Conservation (phyloP, 768 basidiomycete genomes). For the Chalciporus sphaerocephalus region DNA sequence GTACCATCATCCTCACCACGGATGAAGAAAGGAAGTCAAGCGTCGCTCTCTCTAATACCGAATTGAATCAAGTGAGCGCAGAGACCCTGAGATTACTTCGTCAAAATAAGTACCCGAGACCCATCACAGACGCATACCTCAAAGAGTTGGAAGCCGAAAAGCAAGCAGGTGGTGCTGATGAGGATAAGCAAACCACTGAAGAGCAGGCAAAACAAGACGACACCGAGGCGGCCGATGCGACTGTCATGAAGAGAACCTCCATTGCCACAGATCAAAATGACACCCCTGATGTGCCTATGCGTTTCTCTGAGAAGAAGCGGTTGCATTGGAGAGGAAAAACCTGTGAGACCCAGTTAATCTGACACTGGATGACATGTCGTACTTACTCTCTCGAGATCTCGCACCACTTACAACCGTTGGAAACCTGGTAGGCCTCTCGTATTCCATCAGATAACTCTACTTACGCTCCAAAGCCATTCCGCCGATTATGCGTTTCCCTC, state of each 20-base stretch:
- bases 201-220: constrained; percentile 9
- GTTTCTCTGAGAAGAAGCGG: constrained; percentile 81
- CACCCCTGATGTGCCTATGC: constrained; percentile 62
- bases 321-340: constrained; percentile 84
- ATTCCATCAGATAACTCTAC: background rate
- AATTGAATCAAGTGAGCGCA: constrained; percentile 65
- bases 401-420: constrained; percentile 93
- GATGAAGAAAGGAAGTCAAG: constrained; percentile 59
- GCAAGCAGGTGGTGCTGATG: constrained; percentile 8
- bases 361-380: constrained; percentile 26
- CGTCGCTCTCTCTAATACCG: constrained; percentile 45
- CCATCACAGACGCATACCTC: constrained; percentile 60
- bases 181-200: constrained; percentile 7
- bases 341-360: constrained; percentile 45
- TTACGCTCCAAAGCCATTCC: constrained; percentile 65
- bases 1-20: constrained; percentile 39
- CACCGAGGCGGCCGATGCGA: constrained; percentile 6
- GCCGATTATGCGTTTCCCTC: constrained; percentile 77
- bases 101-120: constrained; percentile 68
- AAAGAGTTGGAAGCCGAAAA: constrained; percentile 42
- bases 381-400: constrained; percentile 42
- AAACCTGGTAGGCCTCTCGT: constrained; percentile 58
- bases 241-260: constrained; percentile 35
- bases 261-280: constrained; percentile 40
- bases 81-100: constrained; percentile 59